These are phyloP conservation scores for Mycena haematopus DNA, from an alignment of 768 basidiomycete genomes.

Conservation along the genomic window DNA sequence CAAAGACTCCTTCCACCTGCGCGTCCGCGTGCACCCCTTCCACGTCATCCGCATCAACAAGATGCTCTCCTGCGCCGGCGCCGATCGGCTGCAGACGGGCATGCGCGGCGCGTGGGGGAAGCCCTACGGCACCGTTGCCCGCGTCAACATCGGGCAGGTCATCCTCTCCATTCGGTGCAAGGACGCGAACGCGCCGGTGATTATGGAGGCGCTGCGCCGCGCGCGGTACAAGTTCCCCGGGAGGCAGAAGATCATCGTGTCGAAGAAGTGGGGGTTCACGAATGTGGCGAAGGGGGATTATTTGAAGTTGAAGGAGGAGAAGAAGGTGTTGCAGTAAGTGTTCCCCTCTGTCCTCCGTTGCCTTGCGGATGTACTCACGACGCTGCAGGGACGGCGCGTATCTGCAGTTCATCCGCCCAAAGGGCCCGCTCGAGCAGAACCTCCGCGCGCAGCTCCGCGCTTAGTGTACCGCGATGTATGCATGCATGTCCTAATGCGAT, in stretches of 20 bases:
- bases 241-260: slow-evolving; percentile 95
- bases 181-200: slow-evolving; percentile 84
- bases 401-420: slow-evolving; percentile 90
- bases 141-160: slow-evolving; percentile 97
- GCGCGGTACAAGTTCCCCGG: slow-evolving; percentile 99
- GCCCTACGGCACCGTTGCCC: slow-evolving; percentile 94
- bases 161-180: slow-evolving; percentile 89
- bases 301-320: slow-evolving; percentile 85
- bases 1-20: slow-evolving; percentile 98
- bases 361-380: neutral
- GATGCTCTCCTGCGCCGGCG: slow-evolving; percentile 99
- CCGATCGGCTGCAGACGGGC: slow-evolving; percentile 95
- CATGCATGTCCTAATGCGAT: neutral
- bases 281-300: slow-evolving; percentile 92
- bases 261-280: slow-evolving; percentile 99
- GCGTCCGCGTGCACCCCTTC: slow-evolving; percentile 97
- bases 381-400: slow-evolving; percentile 86
- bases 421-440: slow-evolving; percentile 86
- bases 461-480: slow-evolving; percentile 38
- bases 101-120: slow-evolving; percentile 99
- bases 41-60: slow-evolving; percentile 99
- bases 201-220: slow-evolving; percentile 96
- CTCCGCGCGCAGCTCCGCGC: slow-evolving; percentile 83
- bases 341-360: neutral
- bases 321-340: slow-evolving; percentile 80